Evolutionary conservation across 495 filamentous ascomycete genomes (phyloP), one percentile per base, ranked within the genome.

Genomic region (Aspergillus nidulans): DNA sequence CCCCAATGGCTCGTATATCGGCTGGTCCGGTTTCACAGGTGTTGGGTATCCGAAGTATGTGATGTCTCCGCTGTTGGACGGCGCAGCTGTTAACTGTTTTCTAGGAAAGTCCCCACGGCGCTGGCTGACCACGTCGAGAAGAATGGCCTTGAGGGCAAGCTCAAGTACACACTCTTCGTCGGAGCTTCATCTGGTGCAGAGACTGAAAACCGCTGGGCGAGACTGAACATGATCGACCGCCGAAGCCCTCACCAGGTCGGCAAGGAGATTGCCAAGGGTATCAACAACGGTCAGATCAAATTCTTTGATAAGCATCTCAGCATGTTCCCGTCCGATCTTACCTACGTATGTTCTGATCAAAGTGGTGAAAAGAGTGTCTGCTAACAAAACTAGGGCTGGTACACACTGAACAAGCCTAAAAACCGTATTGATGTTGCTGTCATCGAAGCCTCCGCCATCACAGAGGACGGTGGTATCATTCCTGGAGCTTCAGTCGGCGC

Each of bases 301-400:
- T 96, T 96, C 73, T 95, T 95, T 55, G 91, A 96, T 65, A 81
- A 95, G 73, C 91, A 96, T 76, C 67, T 96, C 60, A 88, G 84
- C 71, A 95, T 95, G 90, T 96, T 96, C 69, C 91, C 91, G 21
- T 82, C 86, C 40, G 91, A 96, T 74, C 72, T 96, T 58, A 85
- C 92, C 51, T 90, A 90, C 65, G 87, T 86, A 67, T 67, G 81
- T 79, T 23, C 42, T 30, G n/a, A n/a, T 19, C 24, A 2, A 28
- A 30, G n/a, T 16, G n/a, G 26, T n/a, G n/a, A n/a, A n/a, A n/a
- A n/a, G n/a, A n/a, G n/a, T n/a, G n/a, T n/a, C n/a, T n/a, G n/a
- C n/a, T n/a, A n/a, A n/a, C n/a, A n/a, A n/a, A n/a, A n/a, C 10
- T 69, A 87, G 77, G 85, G 91, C 50, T 95, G 81, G 72, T 91